Evolutionary conservation across 306 rosid genomes (phyloP).

Genomic region (Cucumis hystrix): DNA sequence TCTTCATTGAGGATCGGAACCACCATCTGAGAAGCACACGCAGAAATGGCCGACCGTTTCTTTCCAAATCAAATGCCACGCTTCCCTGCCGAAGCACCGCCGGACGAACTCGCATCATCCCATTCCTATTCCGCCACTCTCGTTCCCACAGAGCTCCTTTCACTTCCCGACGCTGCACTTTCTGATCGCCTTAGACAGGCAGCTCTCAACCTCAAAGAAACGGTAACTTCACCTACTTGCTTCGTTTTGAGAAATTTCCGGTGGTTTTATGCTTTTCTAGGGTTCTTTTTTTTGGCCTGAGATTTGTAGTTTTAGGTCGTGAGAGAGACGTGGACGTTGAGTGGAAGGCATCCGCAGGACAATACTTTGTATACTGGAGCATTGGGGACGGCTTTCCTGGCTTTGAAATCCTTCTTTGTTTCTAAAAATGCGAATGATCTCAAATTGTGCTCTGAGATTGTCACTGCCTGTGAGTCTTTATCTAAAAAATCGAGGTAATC

Average conservation of each 20-base stretch:
- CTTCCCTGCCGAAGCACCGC: slow-evolving; percentile 26
- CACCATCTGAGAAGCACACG: not conserved
- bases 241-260: not conserved
- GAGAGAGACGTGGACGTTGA: slow-evolving; percentile 54
- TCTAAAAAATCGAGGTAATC: slow-evolving; percentile 48
- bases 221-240: slow-evolving; percentile 20
- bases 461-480: slow-evolving; percentile 62
- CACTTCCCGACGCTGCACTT: slow-evolving; percentile 36
- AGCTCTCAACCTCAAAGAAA: slow-evolving; percentile 48
- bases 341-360: slow-evolving; percentile 45
- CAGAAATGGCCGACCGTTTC: slow-evolving; percentile 58
- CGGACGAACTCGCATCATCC: slow-evolving; percentile 10
- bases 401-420: slow-evolving; percentile 51
- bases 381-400: slow-evolving; percentile 64
- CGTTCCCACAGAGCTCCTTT: slow-evolving; percentile 34
- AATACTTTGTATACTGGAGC: slow-evolving; percentile 58
- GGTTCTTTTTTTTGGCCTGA: not conserved
- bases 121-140: slow-evolving; percentile 19
- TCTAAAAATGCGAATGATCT: slow-evolving; percentile 49
- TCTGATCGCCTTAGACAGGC: slow-evolving; percentile 19
- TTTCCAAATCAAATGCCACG: slow-evolving; percentile 54
- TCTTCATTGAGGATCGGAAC: not conserved
- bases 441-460: slow-evolving; percentile 47
- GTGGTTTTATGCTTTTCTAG: not conserved
- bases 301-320: slow-evolving; percentile 42